Evolutionary conservation across 305 asterid genomes (phyloP), one percentile per base, ranked within the genome.

Genomic region (Solanum aculeatissimum): DNA sequence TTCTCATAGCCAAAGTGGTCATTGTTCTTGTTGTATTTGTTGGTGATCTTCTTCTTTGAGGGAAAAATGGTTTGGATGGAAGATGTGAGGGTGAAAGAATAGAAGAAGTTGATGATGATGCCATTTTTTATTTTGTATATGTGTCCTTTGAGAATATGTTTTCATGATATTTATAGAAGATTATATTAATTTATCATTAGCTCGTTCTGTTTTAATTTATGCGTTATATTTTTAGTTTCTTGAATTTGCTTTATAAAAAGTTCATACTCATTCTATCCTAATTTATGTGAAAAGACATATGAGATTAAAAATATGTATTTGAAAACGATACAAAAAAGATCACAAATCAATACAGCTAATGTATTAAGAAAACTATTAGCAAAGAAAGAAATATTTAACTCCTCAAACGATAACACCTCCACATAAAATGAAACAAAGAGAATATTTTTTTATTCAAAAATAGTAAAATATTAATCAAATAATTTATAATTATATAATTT

Each of bases 1-100:
- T 75, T 72, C 78, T 72, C 83, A 84, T 65, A 35, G 88, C 88
- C 57, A 57, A 43, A 23, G 60, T 55, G n/a, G 25, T 74, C 60
- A 45, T 23, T 0, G 4, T 74, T 74, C 38, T 72, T 14, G 4
- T 45, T 23, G 1, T 74, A 55, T 25, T 15, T 45, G 12, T 71
- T 43, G 38, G 43, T 66, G 2, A 69, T 38, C 77, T 69, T 74
- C 58, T 74, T 74, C 1, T 74, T 23, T 25, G 23, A 74, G 60
- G 9, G 8, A 74, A 72, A 45, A 45, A 47, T 74, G 9, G 23
- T 47, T 47, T 74, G 81, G 42, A 23, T 25, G 60, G 42, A 74
- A 74, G 81, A 23, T 25, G n/a, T 74, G 60, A 49, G 19, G 38
- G 47, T 14, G 81, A 74, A 74, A 74, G 81, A 47, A 74, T 25